Percentiles rank a stretch among this genome's conserved stretches.
phyloP scores from a whole-genome alignment of 2,329 filamentous ascomycete genomes.

The Talaromyces sp. region DNA sequence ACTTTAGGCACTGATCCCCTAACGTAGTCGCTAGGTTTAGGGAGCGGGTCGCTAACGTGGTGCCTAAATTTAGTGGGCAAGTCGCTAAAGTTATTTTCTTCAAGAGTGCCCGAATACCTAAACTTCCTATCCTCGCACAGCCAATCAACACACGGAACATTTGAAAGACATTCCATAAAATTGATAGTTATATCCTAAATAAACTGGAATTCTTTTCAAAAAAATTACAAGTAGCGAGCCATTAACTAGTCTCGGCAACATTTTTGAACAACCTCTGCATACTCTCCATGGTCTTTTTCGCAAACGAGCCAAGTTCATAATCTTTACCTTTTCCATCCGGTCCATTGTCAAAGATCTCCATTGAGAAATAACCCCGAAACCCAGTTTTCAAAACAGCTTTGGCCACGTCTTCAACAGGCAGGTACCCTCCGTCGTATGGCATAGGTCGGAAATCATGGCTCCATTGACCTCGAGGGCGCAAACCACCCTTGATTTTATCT shows the following conservation, averaged over 20 bases:
- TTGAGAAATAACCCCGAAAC: conserved; percentile 61
- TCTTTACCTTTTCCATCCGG: conserved; percentile 49
- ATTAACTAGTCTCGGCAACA: conserved; percentile 6
- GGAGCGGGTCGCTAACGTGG: too few relatives aligned
- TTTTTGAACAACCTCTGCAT: conserved; percentile 42
- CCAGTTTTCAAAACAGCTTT: conserved; percentile 63
- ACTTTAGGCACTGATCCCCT: too few relatives aligned
- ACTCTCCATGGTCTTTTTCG: conserved; percentile 47
- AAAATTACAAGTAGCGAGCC: not conserved
- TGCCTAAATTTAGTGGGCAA: too few relatives aligned
- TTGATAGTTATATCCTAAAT: too few relatives aligned
- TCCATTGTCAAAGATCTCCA: conserved; percentile 65
- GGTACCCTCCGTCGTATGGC: conserved; percentile 65
- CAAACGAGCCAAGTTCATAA: conserved; percentile 46
- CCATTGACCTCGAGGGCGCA: conserved; percentile 62
- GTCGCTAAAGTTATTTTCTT: too few relatives aligned
- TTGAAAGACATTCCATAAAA: too few relatives aligned
- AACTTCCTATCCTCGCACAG: too few relatives aligned
- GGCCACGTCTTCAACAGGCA: conserved; percentile 62
- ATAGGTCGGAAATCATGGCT: conserved; percentile 66
- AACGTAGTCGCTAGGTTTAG: too few relatives aligned
- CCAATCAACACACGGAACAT: too few relatives aligned
- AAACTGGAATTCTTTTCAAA: not conserved
- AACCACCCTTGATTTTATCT: conserved; percentile 47
- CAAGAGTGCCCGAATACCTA: too few relatives aligned